Evolutionary conservation across 768 basidiomycete genomes (phyloP).

Genomic region (Cystofilobasidium macerans): DNA sequence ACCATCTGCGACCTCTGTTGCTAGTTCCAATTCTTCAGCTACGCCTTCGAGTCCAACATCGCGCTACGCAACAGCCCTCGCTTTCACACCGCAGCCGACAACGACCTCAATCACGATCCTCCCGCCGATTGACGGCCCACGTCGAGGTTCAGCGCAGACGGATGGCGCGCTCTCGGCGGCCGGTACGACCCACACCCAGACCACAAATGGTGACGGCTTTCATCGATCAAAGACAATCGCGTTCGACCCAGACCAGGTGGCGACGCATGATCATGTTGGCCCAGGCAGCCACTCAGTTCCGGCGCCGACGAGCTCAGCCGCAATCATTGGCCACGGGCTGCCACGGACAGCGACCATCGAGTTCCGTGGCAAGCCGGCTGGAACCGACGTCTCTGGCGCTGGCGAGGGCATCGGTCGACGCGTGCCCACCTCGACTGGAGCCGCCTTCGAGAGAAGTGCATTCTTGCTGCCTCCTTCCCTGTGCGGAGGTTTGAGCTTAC

Average conservation of each 20-base stretch:
- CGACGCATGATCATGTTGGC: slow-evolving; percentile 13
- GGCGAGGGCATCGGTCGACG: neutral
- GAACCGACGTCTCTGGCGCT: neutral
- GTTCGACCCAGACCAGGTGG: slow-evolving; percentile 31
- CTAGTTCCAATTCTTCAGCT: neutral
- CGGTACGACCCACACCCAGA: neutral
- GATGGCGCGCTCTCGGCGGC: neutral
- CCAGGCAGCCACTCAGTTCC: neutral
- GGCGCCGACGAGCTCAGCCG: neutral
- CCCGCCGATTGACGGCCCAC: neutral
- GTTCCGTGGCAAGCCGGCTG: slow-evolving; percentile 7
- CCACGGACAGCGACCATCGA: slow-evolving; percentile 31
- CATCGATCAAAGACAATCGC: slow-evolving; percentile 40
- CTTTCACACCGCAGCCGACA: neutral
- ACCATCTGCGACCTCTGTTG: no score
- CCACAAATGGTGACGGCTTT: slow-evolving; percentile 30
- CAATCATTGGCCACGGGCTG: slow-evolving; percentile 17
- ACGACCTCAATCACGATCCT: neutral
- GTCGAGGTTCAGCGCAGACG: neutral
- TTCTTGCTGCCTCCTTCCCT: neutral
- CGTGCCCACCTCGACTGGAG: slow-evolving; percentile 4
- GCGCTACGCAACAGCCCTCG: neutral
- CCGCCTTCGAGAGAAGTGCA: slow-evolving; percentile 20
- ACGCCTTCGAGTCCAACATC: neutral
- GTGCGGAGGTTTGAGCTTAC: neutral